Percentiles rank a stretch among this genome's conserved stretches.
Evolutionary conservation across 2,329 filamentous ascomycete genomes (phyloP).

Genomic region (Pseudocercospora fuligena): DNA sequence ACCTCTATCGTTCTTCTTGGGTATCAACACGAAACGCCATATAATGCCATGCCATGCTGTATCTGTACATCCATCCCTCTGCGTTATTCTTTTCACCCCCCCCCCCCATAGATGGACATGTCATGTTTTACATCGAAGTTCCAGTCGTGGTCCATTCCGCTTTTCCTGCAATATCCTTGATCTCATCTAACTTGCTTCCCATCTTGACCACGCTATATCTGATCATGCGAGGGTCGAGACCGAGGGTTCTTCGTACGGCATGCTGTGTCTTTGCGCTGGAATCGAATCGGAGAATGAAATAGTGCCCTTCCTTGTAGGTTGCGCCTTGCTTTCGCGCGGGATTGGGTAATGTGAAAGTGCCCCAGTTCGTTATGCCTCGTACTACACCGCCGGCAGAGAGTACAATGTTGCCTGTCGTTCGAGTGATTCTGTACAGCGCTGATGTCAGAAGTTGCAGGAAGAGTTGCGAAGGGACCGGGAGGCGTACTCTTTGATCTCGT

Average conservation of each 20-base stretch:
- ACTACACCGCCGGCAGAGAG: slow-evolving; percentile 85
- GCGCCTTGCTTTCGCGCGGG: slow-evolving; percentile 80
- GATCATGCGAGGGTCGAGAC: slow-evolving; percentile 88
- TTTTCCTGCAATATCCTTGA: slow-evolving; percentile 62
- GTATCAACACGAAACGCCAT: not conserved
- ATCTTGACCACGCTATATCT: slow-evolving; percentile 85
- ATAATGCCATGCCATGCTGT: not conserved
- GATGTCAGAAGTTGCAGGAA: slow-evolving; percentile 11
- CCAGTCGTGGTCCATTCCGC: slow-evolving; percentile 53
- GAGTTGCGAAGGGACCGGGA: slow-evolving; percentile 25
- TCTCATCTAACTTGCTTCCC: slow-evolving; percentile 68
- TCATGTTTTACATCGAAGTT: not conserved
- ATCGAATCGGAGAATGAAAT: slow-evolving; percentile 98
- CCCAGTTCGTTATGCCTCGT: slow-evolving; percentile 94
- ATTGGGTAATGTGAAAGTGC: slow-evolving; percentile 83
- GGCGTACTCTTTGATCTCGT: slow-evolving; percentile 92
- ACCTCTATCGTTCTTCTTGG: not conserved
- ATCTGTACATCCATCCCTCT: slow-evolving; percentile 9
- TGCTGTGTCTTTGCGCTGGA: slow-evolving; percentile 73
- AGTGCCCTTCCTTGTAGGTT: slow-evolving; percentile 83
- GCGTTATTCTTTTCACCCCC: not conserved
- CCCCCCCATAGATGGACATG: not conserved
- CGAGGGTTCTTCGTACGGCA: slow-evolving; percentile 73
- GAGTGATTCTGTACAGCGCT: slow-evolving; percentile 71
- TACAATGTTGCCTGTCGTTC: slow-evolving; percentile 80